These are phyloP conservation scores for Parsonsia alboflavescens DNA, from an alignment of 257 asterid species.

Conservation along the genomic window DNA sequence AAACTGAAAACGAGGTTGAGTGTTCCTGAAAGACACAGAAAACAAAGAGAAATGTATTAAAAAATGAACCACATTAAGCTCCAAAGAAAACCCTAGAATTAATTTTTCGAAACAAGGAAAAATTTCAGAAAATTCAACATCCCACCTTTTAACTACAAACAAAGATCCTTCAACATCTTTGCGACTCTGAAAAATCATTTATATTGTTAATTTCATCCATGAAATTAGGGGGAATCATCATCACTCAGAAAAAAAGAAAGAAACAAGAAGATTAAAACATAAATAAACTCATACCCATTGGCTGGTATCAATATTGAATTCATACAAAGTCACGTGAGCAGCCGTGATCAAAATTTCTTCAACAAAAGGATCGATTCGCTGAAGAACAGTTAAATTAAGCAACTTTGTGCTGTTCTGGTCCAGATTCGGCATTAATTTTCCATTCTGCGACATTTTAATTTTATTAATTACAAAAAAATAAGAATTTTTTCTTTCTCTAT, in stretches of 20 bases:
- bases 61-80: neutral
- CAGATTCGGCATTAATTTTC: slow-evolving; percentile 71
- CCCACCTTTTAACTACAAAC: slow-evolving; percentile 83
- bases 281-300: slow-evolving; percentile 59
- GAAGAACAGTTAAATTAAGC: slow-evolving; percentile 77
- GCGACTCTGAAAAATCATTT: slow-evolving; percentile 57
- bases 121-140: neutral
- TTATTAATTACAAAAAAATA: neutral
- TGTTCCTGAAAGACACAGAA: slow-evolving; percentile 54
- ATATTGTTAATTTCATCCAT: neutral
- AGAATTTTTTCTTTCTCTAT: neutral
- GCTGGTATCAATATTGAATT: slow-evolving; percentile 52
- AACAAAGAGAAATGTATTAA: neutral
- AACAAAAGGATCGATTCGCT: slow-evolving; percentile 72
- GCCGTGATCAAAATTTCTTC: slow-evolving; percentile 79
- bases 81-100: slow-evolving; percentile 21
- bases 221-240: neutral
- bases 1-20: slow-evolving; percentile 83
- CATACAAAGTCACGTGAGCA: slow-evolving; percentile 72
- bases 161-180: slow-evolving; percentile 93
- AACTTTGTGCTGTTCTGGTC: slow-evolving; percentile 69
- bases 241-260: neutral
- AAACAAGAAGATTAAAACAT: neutral
- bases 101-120: slow-evolving; percentile 1
- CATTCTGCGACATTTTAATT: slow-evolving; percentile 26